Base-by-base conservation (phyloP, 352 stramenopile species). In the Pythium angustatum region DNA sequence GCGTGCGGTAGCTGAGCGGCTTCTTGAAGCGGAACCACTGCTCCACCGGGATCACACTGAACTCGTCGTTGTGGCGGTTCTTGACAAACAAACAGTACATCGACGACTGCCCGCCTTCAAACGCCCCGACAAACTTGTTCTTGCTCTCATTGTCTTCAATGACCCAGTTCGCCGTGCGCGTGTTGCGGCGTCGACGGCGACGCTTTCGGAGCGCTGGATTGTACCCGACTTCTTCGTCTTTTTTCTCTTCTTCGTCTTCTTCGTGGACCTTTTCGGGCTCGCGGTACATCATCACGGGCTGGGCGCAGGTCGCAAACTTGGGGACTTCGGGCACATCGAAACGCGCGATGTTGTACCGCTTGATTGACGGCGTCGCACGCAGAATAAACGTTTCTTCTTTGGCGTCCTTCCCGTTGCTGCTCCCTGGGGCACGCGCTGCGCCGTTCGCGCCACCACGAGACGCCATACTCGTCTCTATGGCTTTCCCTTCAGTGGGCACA, bases 21-120 rank as follows among this genome's bases (percentile, higher is more conserved):
- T 95, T 95, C 74, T 95, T 95, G 71, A 95, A 95, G 45, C 86
- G 84, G 68, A 95, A 95, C 86, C 86, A 95, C 58, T 95, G 84
- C 69, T 95, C 86, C 54, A 95, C 79, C 11, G 86, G 83, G 58
- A 95, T 91, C 41, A 93, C 81, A 55, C 81, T 91, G 65, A 95
- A 95, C 71, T 95, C 86, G 69, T 93, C 83, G 56, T 91, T 93
- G 75, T 92, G 83, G 34, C 83, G 86, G 63, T 91, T 92, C 74
- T 93, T 92, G 33, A 93, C 78, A 72, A 95, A 76, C 48, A 94
- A 70, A 75, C 91, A 92, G 71, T 95, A 95, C 72, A 83, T 91
- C 43, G 84, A 93, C 59, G 77, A 77, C 68, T 93, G 84, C 9
- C 86, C 86, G 54, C 86, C 86, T 66, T 95, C 86, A 34, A 93